Base-by-base conservation (phyloP, 2,329 filamentous ascomycete species). In the Aspergillus quadrilineatus region DNA sequence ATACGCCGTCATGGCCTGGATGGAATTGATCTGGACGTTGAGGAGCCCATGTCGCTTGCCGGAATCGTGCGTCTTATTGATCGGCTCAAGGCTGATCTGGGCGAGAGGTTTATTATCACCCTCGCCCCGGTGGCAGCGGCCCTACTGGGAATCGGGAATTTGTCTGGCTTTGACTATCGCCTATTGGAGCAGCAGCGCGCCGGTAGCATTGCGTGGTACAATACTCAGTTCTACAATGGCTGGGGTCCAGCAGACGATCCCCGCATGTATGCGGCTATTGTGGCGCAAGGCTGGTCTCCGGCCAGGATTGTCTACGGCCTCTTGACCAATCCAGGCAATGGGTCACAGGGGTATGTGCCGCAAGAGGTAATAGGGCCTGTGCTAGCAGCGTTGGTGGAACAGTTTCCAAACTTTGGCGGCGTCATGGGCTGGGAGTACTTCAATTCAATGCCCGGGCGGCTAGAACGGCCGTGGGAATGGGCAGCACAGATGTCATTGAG, bases 361-460 rank as follows among this genome's bases (percentile, higher is more conserved):
- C 81, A 85, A 56, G 79, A 82, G 45, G 71, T 79, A 12, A 74
- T 90, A 26, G 79, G 80, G 9, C 75, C 78, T 15, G 83, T 88
- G 17, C 70, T 91, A 44, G 78, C 79, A 30, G 68, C 78, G 41
- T 69, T 92, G 61, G 75, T 81, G 36, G 76, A 82, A 36, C 80
- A 80, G 57, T 89, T 89, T 65, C 82, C 83, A 1, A 77, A 77
- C 1, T 94, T 96, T 70, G 92, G 92, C 0, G 92, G 92, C 0
- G 86, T 97, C 6, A 94, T 94, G 86, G 91, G 91, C 2, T 97
- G 92, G 92, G 92, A 97, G 76, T 96, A 94, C 71, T 96, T 93
- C 76, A 95, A 96, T 76, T 85, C 87, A 54, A 71, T 86, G 56
- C 89, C 89, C 0, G 87, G 86, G 1, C 86, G 83, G 26, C 69